Conservation (phyloP, 2,329 filamentous ascomycete genomes). For the Ceratocystiopsis minuta region DNA sequence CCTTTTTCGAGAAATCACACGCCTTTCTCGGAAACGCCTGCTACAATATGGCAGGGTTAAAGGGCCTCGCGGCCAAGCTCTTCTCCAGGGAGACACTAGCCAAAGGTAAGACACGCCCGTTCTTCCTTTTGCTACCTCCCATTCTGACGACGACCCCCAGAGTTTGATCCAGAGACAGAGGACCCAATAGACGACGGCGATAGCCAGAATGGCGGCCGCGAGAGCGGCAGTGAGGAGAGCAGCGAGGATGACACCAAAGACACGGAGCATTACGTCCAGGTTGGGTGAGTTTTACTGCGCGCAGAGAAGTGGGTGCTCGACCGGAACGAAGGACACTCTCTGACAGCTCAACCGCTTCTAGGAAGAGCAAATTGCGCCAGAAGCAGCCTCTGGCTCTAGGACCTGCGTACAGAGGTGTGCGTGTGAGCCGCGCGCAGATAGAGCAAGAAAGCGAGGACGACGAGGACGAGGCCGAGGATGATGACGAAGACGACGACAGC, state of each 20-base stretch:
- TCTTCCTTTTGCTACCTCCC: not conserved
- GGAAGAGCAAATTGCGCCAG: conserved; percentile 69
- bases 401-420: conserved; percentile 61
- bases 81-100: conserved; percentile 43
- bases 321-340: too few relatives aligned
- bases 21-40: not conserved
- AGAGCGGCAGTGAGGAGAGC: conserved; percentile 30
- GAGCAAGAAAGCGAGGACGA: conserved; percentile 37
- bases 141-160: conserved; percentile 24
- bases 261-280: conserved; percentile 71
- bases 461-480: conserved; percentile 27
- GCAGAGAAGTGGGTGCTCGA: too few relatives aligned
- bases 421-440: conserved; percentile 52
- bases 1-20: not conserved
- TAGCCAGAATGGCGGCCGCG: conserved; percentile 11
- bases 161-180: conserved; percentile 65
- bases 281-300: conserved; percentile 35
- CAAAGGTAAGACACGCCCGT: conserved; percentile 29
- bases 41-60: conserved; percentile 29
- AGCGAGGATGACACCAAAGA: conserved; percentile 37
- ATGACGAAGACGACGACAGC: conserved; percentile 17
- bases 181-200: conserved; percentile 34
- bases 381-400: conserved; percentile 52
- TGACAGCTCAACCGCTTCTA: conserved; percentile 15
- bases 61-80: conserved; percentile 34